Conservation (phyloP, 2,329 filamentous ascomycete genomes). For the Colletotrichum tofieldiae region DNA sequence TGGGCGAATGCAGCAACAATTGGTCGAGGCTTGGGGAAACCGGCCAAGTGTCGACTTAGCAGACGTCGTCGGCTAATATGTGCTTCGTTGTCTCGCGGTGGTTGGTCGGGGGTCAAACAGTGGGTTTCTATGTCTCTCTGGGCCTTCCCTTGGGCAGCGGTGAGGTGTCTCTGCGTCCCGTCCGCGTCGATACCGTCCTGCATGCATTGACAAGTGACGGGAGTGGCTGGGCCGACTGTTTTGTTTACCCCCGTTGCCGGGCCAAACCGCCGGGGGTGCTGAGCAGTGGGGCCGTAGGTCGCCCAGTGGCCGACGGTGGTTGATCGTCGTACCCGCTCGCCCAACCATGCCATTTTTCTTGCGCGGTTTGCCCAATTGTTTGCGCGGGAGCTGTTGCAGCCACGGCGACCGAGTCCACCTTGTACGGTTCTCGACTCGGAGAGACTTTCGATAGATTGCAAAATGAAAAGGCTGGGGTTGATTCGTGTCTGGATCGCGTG, state of each 20-base stretch:
- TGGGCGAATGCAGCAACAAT: background rate
- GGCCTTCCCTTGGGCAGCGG: constrained; percentile 23
- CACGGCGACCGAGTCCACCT: background rate
- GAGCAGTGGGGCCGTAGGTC: background rate
- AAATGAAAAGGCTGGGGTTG: background rate
- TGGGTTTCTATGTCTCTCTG: background rate
- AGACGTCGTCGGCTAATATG: background rate
- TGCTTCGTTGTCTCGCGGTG: constrained; percentile 42
- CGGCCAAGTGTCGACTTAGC: background rate
- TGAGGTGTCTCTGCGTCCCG: background rate
- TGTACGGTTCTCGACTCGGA: too few relatives aligned
- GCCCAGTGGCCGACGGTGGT: background rate
- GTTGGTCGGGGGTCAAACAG: constrained; percentile 29
- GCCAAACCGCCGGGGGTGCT: constrained; percentile 6
- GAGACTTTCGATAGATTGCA: background rate
- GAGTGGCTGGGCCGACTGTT: constrained; percentile 35
- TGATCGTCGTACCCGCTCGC: constrained; percentile 5
- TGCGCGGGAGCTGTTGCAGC: background rate
- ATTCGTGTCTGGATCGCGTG: too few relatives aligned
- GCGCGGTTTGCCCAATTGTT: constrained; percentile 14
- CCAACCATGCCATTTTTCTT: constrained; percentile 27
- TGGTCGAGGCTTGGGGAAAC: background rate
- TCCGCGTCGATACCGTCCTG: constrained; percentile 15
- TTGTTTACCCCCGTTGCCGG: constrained; percentile 41
- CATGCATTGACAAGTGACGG: constrained; percentile 35